phyloP scores from a whole-genome alignment of 2,329 filamentous ascomycete species.

The Piedraia hortae region DNA sequence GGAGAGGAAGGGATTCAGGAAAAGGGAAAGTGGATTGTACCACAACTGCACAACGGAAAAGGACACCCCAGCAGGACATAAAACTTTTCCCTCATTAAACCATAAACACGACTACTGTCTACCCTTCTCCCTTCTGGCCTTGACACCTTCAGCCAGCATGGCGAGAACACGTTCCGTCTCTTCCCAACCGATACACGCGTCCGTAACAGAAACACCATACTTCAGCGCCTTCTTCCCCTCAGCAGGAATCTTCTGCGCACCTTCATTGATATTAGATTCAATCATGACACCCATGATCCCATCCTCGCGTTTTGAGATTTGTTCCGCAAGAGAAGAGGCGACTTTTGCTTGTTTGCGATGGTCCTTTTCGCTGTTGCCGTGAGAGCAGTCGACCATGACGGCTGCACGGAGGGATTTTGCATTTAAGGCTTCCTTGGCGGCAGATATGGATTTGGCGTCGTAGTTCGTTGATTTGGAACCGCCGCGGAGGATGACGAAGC shows the following conservation, averaged over 20 bases:
- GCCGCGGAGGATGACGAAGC: conserved; percentile 83
- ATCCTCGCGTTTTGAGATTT: conserved; percentile 60
- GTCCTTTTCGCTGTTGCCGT: conserved; percentile 67
- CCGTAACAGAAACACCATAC: conserved; percentile 89
- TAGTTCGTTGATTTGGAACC: conserved; percentile 88
- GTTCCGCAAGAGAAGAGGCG: conserved; percentile 50
- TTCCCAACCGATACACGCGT: conserved; percentile 88
- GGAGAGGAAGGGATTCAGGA: no score
- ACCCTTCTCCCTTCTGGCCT: conserved; percentile 38
- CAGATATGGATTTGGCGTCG: conserved; percentile 56
- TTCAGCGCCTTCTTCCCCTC: conserved; percentile 66
- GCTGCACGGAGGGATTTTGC: conserved; percentile 44
- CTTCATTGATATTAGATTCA: conserved; percentile 87
- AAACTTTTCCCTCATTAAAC: no score
- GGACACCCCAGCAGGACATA: no score
- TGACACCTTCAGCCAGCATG: conserved; percentile 52
- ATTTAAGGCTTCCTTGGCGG: conserved; percentile 51
- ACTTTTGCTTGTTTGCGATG: conserved; percentile 96
- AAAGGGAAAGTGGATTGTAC: no score
- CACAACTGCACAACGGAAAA: no score
- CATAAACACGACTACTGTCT: no score
- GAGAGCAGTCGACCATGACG: conserved; percentile 94
- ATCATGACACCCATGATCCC: conserved; percentile 97
- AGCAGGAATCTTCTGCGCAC: conserved; percentile 69
- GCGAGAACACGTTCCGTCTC: conserved; percentile 61